These are phyloP conservation scores for Populus davidiana DNA, from an alignment of 345 rosid genomes.

Conservation along the genomic window DNA sequence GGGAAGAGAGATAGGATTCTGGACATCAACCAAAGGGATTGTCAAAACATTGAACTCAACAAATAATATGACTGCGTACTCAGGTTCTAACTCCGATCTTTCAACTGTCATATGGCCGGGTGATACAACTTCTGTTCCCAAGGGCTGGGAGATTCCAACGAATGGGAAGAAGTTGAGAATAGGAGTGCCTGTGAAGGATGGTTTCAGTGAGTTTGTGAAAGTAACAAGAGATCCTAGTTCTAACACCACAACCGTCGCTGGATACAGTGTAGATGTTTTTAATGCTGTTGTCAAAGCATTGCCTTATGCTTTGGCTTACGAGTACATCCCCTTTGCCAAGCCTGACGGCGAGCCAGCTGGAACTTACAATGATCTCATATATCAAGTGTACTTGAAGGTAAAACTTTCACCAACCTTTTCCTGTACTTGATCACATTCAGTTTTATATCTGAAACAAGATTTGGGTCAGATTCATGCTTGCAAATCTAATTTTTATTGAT, in stretches of 20 bases:
- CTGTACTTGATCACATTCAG: too few relatives aligned
- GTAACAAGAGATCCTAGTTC: slow-evolving; percentile 32
- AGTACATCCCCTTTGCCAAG: slow-evolving; percentile 47
- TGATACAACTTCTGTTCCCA: slow-evolving; percentile 30
- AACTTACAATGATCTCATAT: slow-evolving; percentile 31
- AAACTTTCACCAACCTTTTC: neutral
- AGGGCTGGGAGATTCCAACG: slow-evolving; percentile 55
- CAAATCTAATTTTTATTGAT: too few relatives aligned
- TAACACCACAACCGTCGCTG: slow-evolving; percentile 17
- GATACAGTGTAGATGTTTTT: slow-evolving; percentile 82
- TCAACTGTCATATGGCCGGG: slow-evolving; percentile 46
- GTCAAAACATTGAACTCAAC: neutral
- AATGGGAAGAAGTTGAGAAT: slow-evolving; percentile 41
- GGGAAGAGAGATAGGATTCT: slow-evolving; percentile 33
- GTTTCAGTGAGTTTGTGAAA: slow-evolving; percentile 39
- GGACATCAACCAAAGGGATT: slow-evolving; percentile 28
- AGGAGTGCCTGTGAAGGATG: slow-evolving; percentile 42
- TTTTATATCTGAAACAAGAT: too few relatives aligned
- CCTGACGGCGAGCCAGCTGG: slow-evolving; percentile 14
- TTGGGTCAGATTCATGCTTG: too few relatives aligned
- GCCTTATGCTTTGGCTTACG: slow-evolving; percentile 75
- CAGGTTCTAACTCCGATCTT: neutral
- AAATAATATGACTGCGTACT: neutral
- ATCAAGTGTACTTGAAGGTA: slow-evolving; percentile 48
- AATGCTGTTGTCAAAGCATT: slow-evolving; percentile 56